phyloP scores from a whole-genome alignment of 768 basidiomycete genomes.

The Tremella yokohamensis region DNA sequence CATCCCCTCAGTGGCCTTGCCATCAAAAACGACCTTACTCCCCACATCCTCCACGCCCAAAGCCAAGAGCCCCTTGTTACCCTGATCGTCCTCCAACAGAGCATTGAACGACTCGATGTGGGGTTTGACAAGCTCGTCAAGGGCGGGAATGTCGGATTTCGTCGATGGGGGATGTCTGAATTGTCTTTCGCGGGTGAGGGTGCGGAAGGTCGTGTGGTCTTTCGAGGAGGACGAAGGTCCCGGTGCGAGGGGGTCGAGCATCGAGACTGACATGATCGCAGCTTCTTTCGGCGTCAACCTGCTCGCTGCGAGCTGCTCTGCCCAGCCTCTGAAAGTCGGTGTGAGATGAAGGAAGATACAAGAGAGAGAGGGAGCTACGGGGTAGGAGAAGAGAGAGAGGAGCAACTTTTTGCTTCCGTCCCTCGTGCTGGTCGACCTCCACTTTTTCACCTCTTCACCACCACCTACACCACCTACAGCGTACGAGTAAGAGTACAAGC shows the following conservation, averaged over 20 bases:
- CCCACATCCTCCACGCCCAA: constrained; percentile 78
- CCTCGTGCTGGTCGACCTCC: no score
- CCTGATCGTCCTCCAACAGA: constrained; percentile 88
- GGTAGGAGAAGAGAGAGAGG: no score
- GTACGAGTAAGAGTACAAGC: no score
- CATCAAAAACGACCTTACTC: constrained; percentile 89
- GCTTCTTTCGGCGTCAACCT: no score
- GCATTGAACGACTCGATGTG: constrained; percentile 97
- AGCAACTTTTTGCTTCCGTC: no score
- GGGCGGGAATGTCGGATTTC: constrained; percentile 67
- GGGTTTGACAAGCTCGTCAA: constrained; percentile 89
- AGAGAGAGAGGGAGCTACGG: no score
- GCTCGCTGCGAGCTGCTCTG: no score
- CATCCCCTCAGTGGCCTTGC: constrained; percentile 59
- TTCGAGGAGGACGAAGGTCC: constrained; percentile 18
- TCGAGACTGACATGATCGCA: neutral
- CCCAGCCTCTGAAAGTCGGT: no score
- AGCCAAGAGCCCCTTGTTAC: constrained; percentile 72
- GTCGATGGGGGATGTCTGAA: constrained; percentile 72
- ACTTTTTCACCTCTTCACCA: no score
- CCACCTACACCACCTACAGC: no score
- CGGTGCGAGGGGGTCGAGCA: constrained; percentile 30
- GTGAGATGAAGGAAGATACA: no score
- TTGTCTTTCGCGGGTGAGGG: constrained; percentile 69
- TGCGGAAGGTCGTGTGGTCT: constrained; percentile 60